Conservation (phyloP, 2,329 filamentous ascomycete genomes). For the Sclerotinia borealis region DNA sequence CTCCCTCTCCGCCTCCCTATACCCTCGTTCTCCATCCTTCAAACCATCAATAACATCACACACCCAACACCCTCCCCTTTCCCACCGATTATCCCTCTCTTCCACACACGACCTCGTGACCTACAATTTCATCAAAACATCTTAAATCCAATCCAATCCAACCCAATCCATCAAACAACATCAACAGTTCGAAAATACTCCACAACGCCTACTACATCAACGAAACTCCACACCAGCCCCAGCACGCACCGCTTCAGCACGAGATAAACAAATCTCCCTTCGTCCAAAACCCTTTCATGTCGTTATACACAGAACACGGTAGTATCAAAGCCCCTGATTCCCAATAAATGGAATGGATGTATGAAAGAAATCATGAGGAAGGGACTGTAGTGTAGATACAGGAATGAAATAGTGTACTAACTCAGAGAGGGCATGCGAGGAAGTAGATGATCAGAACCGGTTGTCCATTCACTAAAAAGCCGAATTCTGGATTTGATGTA, state of each 20-base stretch:
- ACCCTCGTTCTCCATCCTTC: not conserved
- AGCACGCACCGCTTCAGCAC: not conserved
- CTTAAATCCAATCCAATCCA: not conserved
- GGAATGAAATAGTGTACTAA: not conserved
- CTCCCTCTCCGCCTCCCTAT: not conserved
- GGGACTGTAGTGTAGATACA: not conserved
- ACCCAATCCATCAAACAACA: not conserved
- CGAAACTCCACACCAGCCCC: not conserved
- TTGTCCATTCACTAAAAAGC: not conserved
- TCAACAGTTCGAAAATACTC: not conserved
- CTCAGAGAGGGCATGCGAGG: not conserved
- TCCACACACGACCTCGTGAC: not conserved
- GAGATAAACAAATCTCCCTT: not conserved
- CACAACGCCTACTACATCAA: not conserved
- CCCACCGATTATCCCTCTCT: not conserved
- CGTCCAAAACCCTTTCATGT: not conserved
- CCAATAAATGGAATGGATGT: not conserved
- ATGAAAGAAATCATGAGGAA: not conserved
- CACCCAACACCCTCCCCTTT: not conserved
- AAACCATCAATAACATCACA: not conserved
- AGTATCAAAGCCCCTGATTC: not conserved
- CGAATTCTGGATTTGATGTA: not conserved
- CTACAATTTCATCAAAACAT: not conserved
- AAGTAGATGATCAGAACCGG: not conserved
- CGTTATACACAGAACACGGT: not conserved